Percentiles rank a stretch among this genome's conserved stretches.
Evolutionary conservation across 2,329 filamentous ascomycete genomes (phyloP).

Genomic region (Aureobasidium sp.): DNA sequence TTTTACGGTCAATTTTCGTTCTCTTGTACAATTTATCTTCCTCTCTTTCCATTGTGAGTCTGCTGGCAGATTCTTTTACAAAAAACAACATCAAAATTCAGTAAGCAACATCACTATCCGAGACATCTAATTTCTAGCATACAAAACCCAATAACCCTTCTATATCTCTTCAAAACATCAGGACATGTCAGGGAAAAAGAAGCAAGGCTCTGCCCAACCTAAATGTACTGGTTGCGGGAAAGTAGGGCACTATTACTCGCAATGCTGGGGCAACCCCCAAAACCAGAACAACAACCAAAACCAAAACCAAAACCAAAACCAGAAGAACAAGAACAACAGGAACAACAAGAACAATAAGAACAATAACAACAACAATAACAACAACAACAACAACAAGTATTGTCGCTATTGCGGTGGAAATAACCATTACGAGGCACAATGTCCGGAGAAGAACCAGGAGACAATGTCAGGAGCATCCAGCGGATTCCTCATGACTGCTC

Average conservation of each 20-base stretch:
- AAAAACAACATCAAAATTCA: neutral
- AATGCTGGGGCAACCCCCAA: neutral
- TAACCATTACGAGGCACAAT: neutral
- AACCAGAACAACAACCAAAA: neutral
- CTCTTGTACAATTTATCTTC: neutral
- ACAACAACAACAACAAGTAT: neutral
- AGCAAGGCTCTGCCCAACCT: neutral
- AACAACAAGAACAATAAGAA: neutral
- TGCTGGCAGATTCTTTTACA: constrained; percentile 8
- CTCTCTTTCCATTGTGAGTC: neutral
- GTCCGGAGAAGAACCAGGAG: neutral
- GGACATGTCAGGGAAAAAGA: neutral
- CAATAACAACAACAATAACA: neutral
- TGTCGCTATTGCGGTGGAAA: neutral
- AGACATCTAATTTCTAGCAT: neutral
- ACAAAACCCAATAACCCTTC: neutral
- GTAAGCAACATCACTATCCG: neutral
- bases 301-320: neutral
- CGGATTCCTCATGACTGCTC: neutral
- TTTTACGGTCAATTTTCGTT: neutral
- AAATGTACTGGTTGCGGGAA: neutral
- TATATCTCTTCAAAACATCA: neutral
- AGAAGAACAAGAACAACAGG: neutral
- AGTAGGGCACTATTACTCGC: neutral
- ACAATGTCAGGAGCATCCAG: neutral